Evolutionary conservation across 768 basidiomycete species (phyloP), one percentile per base, ranked within the genome.

Genomic region (Amanita fuliginea): DNA sequence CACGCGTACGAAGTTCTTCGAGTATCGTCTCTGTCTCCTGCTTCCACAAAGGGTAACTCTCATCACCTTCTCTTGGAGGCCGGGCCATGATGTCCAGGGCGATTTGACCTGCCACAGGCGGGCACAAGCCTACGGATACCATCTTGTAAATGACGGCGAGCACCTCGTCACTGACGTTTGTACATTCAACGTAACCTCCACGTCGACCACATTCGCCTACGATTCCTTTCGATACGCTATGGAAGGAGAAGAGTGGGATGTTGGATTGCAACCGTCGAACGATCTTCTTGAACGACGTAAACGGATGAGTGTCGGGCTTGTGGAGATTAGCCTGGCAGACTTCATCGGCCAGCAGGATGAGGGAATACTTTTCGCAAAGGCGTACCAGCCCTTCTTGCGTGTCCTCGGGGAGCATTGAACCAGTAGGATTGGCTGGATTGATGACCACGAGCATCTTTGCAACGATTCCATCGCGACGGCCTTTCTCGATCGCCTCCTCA

Each of bases 401-500:
- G 24, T 64, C 55, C 51, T 78, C 72, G 54, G 81, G 76, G 9
- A 99, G 77, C 45, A 95, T 75, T 4, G 84, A 78, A 37, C 95
- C 96, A 0, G 96, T 98, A 16, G 96, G 95, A 69, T 98, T 99
- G 18, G 96, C 96, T 0, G 95, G 95, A 71, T 99, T 99, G 74
- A 99, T 98, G 59, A 99, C 78, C 54, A 97, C 95, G 51, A 99
- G 77, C 6, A 86, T 92, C 57, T 85, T 91, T 43, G 90, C 74
- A 4, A 67, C 64, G 22, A 77, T 70, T 54, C 83, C 83, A 14
- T 81, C 75, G 51, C 68, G 66, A 24, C 72, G 67, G 1, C 87
- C 87, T 33, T 81, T 75, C 10, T 75, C 68, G 52, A 98, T 69
- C 3, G 86, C 80, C 1, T 68, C 66, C 53, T 80, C 72, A 56